Evolutionary conservation across 2,329 filamentous ascomycete genomes (phyloP), one percentile per base, ranked within the genome.

Genomic region (Penicillium brasilianum): DNA sequence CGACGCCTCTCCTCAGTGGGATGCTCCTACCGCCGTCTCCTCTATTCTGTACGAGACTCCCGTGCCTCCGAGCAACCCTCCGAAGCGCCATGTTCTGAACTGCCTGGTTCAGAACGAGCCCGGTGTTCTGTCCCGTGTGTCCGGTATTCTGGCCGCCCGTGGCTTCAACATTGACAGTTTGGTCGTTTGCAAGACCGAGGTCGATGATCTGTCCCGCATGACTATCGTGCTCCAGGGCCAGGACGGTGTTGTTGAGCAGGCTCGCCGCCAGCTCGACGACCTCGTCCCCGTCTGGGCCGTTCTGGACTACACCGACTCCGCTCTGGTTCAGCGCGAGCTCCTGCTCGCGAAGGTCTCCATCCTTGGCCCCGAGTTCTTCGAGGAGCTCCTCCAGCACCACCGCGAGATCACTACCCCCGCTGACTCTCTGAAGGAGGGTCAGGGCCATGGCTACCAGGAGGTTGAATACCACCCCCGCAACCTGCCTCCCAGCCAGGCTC

Each of bases 141-240:
- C 95, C 0, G 95, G 95, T 58, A 98, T 99, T 74, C 84, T 99
- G 36, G 95, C 95, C 13, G 95, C 95, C 46, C 88, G 95, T 61
- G 95, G 95, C 67, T 99, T 99, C 88, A 99, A 99, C 83, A 99
- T 99, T 73, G 95, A 99, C 85, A 96, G 91, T 57, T 84, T 99
- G 66, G 95, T 99, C 58, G 95, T 99, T 63, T 99, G 95, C 84
- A 95, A 91, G 80, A 99, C 95, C 64, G 95, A 99, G 80, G 93
- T 99, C 28, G 91, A 94, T 71, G 95, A 99, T 74, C 85, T 99
- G 56, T 97, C 92, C 36, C 93, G 95, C 75, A 99, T 99, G 95
- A 99, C 95, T 59, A 98, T 99, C 73, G 95, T 99, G 67, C 85
- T 99, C 55, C 93, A 93, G 58, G 95, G 95, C 14, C 93, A 97